Evolutionary conservation across 2,329 filamentous ascomycete species (phyloP).

Genomic region (Aspergillus ustus): DNA sequence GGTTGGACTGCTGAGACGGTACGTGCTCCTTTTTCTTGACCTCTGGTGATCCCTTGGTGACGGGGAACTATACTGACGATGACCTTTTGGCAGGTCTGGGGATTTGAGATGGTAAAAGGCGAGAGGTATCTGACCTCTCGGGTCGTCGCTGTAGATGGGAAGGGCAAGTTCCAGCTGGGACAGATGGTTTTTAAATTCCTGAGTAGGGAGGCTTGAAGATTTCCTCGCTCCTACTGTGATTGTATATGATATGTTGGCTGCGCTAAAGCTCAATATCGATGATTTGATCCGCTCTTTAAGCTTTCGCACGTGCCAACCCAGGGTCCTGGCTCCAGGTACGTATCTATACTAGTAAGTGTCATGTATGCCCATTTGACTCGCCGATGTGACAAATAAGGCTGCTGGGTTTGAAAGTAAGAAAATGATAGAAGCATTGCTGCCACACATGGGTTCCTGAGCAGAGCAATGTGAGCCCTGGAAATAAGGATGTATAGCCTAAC

Average conservation of each 20-base stretch:
- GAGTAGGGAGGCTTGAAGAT: not conserved
- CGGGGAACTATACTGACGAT: not conserved
- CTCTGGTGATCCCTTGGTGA: not conserved
- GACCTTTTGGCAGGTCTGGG: not conserved
- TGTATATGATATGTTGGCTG: too few species aligned
- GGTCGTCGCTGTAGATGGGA: conserved; percentile 3
- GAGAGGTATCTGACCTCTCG: conserved; percentile 1
- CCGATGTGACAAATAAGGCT: not conserved
- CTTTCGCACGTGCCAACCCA: too few species aligned
- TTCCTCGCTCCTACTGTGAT: too few species aligned
- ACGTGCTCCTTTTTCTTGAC: not conserved
- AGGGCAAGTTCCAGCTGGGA: conserved; percentile 6
- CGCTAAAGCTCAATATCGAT: too few species aligned
- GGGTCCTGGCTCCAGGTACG: not conserved
- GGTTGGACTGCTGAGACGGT: conserved; percentile 7
- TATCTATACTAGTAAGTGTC: not conserved
- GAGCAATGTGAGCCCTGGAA: too few species aligned
- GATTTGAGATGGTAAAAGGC: conserved; percentile 4
- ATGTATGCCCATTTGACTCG: not conserved
- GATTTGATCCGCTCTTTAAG: too few species aligned
- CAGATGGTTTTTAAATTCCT: not conserved
- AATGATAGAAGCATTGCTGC: too few species aligned
- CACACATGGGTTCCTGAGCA: too few species aligned
- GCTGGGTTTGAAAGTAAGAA: not conserved
- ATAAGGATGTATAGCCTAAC: too few species aligned